Percentiles rank a stretch among this genome's conserved stretches.
Conservation (phyloP, 345 rosid species). For the Populus nigra region DNA sequence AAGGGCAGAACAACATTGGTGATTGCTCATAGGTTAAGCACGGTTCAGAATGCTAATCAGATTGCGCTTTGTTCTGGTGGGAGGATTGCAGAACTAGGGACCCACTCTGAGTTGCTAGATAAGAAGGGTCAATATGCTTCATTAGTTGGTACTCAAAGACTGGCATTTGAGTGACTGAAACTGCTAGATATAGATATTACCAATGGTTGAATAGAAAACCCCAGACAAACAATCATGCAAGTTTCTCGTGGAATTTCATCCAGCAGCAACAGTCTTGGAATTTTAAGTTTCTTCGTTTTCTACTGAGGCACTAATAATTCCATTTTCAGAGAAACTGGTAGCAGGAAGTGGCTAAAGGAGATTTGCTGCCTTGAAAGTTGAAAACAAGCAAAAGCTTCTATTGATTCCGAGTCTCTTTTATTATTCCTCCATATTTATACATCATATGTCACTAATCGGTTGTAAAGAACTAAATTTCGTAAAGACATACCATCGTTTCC, state of each 20-base stretch:
- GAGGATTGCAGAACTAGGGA: conserved; percentile 73
- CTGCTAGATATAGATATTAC: neutral
- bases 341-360: neutral
- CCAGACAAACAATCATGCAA: neutral
- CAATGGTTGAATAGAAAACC: neutral
- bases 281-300: neutral
- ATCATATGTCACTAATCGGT: neutral
- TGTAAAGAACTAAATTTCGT: neutral
- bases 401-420: neutral
- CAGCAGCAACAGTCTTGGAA: neutral
- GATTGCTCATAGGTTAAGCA: conserved; percentile 90
- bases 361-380: neutral
- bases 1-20: conserved; percentile 84
- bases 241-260: neutral
- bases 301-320: neutral
- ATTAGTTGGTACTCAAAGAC: conserved; percentile 81
- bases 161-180: conserved; percentile 66
- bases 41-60: conserved; percentile 84
- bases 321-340: neutral
- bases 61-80: conserved; percentile 82
- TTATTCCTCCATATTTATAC: neutral
- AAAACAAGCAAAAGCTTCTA: conserved; percentile 3
- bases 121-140: conserved; percentile 78
- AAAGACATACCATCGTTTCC: neutral
- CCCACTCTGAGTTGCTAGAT: conserved; percentile 65